Evolutionary conservation across 768 basidiomycete species (phyloP).

Genomic region (Lactifluus hygrophoroides): DNA sequence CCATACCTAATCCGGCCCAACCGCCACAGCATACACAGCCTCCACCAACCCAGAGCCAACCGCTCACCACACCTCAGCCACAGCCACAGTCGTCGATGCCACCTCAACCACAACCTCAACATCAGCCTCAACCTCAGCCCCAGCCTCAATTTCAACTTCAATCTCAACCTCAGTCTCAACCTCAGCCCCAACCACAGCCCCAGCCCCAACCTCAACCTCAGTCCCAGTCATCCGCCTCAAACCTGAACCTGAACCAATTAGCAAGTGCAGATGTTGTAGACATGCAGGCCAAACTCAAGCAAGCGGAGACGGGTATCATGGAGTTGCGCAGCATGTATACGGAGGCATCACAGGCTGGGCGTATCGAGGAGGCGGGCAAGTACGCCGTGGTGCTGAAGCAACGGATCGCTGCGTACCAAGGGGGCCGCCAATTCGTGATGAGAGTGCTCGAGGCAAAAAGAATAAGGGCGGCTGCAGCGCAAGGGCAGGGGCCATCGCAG

Average conservation of each 20-base stretch:
- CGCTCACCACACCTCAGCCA: neutral
- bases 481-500: constrained; percentile 9
- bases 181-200: neutral
- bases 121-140: neutral
- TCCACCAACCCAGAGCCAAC: neutral
- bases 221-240: neutral
- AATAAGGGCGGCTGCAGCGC: neutral
- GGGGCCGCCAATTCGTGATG: neutral
- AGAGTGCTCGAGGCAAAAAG: neutral
- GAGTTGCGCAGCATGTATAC: neutral
- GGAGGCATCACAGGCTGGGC: constrained; percentile 1
- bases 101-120: neutral
- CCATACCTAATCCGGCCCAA: neutral
- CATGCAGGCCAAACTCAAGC: constrained; percentile 7
- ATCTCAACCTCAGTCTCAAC: neutral
- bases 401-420: neutral
- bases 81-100: neutral
- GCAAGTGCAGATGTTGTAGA: neutral
- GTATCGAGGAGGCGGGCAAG: neutral
- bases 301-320: constrained; percentile 1
- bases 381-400: neutral
- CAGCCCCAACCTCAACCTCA: neutral
- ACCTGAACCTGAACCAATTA: neutral
- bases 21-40: neutral
- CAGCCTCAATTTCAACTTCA: neutral